Base-by-base conservation (phyloP, 768 basidiomycete species). In the Rhodosporidiobolus odoratus region DNA sequence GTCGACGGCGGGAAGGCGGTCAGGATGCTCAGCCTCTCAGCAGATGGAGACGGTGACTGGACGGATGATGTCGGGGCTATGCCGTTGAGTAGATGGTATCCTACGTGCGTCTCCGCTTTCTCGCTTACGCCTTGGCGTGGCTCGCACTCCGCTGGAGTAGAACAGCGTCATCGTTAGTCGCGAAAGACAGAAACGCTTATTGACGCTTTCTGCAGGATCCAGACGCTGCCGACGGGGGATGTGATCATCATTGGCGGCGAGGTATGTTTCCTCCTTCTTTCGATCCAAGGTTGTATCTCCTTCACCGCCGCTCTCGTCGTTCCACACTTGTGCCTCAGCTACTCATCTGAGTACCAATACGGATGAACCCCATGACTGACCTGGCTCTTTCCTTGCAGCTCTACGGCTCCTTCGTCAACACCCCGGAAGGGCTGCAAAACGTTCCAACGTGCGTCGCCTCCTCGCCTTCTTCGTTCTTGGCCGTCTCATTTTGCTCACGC, bases 331-430 rank as follows among this genome's bases (percentile, higher is more conserved):
- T n/a, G n/a, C n/a, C n/a, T n/a, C n/a, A n/a, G n/a, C n/a, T n/a
- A n/a, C n/a, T n/a, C n/a, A n/a, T n/a, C n/a, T n/a, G n/a, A n/a
- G n/a, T n/a, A n/a, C n/a, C n/a, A n/a, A n/a, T n/a, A n/a, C n/a
- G n/a, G n/a, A n/a, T n/a, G n/a, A n/a, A n/a, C n/a, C n/a, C n/a
- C n/a, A n/a, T n/a, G n/a, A n/a, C 43, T 45, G 23, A 45, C 43
- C 23, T 45, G 43, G 23, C 56, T 19, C 12, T 37, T 25, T 8
- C 35, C 8, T 17, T 35, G 54, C 59, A 69, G 50, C 56, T 69
- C 13, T 73, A 47, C 40, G 94, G 93, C 21, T 87, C 88, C 40
- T 93, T 88, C 77, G 89, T 93, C 72, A 91, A 90, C 78, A 83
- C 72, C 8, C 74, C 83, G 76, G 82, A 53, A 30, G 62, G 82